phyloP scores from a whole-genome alignment of 148 eudicot species.

The Amaranthus cruentus region DNA sequence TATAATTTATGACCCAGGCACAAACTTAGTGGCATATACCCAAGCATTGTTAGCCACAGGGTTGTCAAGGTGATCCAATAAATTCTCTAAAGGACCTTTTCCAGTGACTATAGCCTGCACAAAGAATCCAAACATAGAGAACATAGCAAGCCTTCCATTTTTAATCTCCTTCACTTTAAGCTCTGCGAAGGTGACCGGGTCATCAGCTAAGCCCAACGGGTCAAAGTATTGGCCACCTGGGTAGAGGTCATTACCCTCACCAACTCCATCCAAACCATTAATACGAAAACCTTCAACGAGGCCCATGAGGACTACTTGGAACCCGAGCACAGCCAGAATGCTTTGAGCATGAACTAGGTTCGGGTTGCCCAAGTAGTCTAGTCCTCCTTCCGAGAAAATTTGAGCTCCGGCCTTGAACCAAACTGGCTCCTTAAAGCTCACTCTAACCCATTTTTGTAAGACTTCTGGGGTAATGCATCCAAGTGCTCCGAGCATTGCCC shows the following conservation, averaged over 20 bases:
- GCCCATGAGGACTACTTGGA: conserved; percentile 76
- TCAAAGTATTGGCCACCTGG: conserved; percentile 82
- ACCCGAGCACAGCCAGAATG: conserved; percentile 67
- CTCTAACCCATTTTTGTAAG: conserved; percentile 69
- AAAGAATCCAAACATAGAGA: conserved; percentile 87
- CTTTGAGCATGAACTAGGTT: conserved; percentile 87
- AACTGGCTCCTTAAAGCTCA: conserved; percentile 76
- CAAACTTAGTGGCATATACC: conserved; percentile 81
- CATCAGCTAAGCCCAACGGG: conserved; percentile 78
- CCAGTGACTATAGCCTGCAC: conserved; percentile 85
- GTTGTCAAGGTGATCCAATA: conserved; percentile 78
- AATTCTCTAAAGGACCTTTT: conserved; percentile 78
- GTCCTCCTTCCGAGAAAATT: conserved; percentile 80
- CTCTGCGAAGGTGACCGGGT: conserved; percentile 76
- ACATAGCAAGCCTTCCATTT: conserved; percentile 83
- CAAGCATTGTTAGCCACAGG: conserved; percentile 95
- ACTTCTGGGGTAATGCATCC: conserved; percentile 86
- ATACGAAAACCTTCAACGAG: conserved; percentile 82
- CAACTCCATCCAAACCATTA: conserved; percentile 69
- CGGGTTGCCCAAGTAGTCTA: conserved; percentile 85
- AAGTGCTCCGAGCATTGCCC: conserved; percentile 90
- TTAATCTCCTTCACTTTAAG: conserved; percentile 86
- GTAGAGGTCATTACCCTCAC: conserved; percentile 77
- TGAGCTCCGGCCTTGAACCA: conserved; percentile 94
- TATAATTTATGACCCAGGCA: conserved; percentile 61